A percentile compares a stretch with the other conserved stretches of the same genome.
Conservation (phyloP, 2,329 filamentous ascomycete species). For the Cladosporium oxysporum region DNA sequence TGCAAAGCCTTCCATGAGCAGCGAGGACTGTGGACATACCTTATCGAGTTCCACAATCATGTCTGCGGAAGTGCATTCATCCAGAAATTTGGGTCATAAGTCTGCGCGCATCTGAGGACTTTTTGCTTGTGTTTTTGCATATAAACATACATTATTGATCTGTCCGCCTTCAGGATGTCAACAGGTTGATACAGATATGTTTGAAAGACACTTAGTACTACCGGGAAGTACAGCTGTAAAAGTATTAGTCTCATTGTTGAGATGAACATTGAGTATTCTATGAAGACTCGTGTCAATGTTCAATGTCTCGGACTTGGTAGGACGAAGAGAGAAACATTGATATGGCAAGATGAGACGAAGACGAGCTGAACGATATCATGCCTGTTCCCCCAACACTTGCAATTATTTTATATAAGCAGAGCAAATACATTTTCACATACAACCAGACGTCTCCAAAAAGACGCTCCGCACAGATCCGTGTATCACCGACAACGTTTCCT, state of each 20-base stretch:
- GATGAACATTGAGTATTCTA: background rate
- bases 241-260: background rate
- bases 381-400: background rate
- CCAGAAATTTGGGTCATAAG: background rate
- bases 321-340: background rate
- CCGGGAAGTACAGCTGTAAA: background rate
- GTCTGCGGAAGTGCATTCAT: background rate
- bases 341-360: background rate
- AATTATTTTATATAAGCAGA: background rate
- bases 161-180: background rate
- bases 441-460: background rate
- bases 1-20: no score
- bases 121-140: background rate
- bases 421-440: background rate
- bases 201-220: background rate
- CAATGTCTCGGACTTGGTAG: background rate
- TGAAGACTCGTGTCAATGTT: background rate
- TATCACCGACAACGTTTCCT: background rate
- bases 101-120: background rate
- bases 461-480: background rate
- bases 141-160: background rate
- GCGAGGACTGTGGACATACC: background rate
- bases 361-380: background rate
- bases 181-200: background rate
- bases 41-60: background rate